phyloP scores from a whole-genome alignment of 164 flowering plant genomes.

The Piper longum region DNA sequence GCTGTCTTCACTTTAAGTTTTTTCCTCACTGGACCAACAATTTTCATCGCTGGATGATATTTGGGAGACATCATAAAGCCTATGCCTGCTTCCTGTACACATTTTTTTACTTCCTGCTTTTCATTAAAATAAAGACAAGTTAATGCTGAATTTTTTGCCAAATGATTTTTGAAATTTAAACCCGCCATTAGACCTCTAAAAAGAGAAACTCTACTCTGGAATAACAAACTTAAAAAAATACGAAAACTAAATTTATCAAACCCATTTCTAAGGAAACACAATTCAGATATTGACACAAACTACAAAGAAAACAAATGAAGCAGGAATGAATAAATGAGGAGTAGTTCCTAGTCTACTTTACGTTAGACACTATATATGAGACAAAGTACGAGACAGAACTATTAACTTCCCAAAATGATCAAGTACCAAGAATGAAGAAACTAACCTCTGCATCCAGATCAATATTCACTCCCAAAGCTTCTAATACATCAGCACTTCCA shows the following conservation, averaged over 20 bases:
- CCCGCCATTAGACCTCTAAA: no score
- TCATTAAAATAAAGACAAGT: constrained; percentile 5
- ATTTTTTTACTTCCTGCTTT: constrained; percentile 48
- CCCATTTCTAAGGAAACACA: no score
- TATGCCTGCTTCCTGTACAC: constrained; percentile 72
- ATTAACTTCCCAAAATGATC: neutral
- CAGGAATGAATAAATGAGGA: no score
- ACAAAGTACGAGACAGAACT: neutral
- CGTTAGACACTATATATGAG: no score
- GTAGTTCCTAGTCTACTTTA: no score
- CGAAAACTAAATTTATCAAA: no score
- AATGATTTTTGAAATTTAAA: no score
- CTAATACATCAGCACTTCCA: constrained; percentile 96
- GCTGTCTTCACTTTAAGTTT: constrained; percentile 85
- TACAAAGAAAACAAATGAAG: no score
- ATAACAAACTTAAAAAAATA: no score
- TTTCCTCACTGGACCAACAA: constrained; percentile 79
- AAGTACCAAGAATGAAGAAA: neutral
- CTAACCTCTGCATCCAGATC: constrained; percentile 81
- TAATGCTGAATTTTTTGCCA: neutral
- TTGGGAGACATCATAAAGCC: constrained; percentile 93
- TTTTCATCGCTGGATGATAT: constrained; percentile 96
- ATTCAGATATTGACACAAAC: no score
- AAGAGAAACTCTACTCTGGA: no score
- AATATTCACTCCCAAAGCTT: constrained; percentile 61